Conservation (phyloP, 768 basidiomycete genomes). For the Piloderma croceum region DNA sequence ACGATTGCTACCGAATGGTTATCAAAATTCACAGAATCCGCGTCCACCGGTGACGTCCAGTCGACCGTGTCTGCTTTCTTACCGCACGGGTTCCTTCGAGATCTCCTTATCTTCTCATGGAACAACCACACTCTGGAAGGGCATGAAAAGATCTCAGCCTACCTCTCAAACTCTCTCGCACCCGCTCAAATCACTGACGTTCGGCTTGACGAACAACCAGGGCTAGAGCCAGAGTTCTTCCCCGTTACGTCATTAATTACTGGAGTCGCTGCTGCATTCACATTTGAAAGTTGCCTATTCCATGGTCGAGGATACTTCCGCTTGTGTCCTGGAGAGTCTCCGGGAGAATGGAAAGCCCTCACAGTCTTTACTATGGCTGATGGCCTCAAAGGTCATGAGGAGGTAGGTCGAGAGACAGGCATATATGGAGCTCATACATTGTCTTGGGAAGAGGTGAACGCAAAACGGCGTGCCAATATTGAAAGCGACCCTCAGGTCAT, state of each 20-base stretch:
- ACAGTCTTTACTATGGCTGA: conserved; percentile 27
- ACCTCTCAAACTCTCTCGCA: conserved; percentile 22
- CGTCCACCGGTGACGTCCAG: conserved; percentile 17
- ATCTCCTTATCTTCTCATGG: conserved; percentile 41
- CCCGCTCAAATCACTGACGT: conserved; percentile 21
- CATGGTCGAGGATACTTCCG: conserved; percentile 31
- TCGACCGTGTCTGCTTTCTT: conserved; percentile 24
- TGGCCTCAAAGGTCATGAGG: conserved; percentile 33
- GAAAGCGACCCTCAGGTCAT: conserved; percentile 36
- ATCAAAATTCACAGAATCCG: conserved; percentile 13
- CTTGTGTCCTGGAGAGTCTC: conserved; percentile 19
- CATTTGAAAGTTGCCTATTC: conserved; percentile 28
- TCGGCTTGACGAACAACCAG: conserved; percentile 19
- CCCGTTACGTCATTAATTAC: conserved; percentile 8
- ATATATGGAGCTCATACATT: conserved; percentile 33
- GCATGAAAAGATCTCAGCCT: conserved; percentile 26
- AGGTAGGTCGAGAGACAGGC: conserved; percentile 24
- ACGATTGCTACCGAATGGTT: conserved; percentile 28
- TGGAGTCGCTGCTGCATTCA: conserved; percentile 33
- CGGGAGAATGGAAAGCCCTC: conserved; percentile 30
- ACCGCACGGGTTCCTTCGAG: conserved; percentile 34
- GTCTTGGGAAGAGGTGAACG: conserved; percentile 30
- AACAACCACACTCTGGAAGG: conserved; percentile 33
- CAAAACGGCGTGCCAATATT: conserved; percentile 28
- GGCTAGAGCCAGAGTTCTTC: conserved; percentile 16